phyloP scores from a whole-genome alignment of 257 asterid species.

The Gentiana dahurica region DNA sequence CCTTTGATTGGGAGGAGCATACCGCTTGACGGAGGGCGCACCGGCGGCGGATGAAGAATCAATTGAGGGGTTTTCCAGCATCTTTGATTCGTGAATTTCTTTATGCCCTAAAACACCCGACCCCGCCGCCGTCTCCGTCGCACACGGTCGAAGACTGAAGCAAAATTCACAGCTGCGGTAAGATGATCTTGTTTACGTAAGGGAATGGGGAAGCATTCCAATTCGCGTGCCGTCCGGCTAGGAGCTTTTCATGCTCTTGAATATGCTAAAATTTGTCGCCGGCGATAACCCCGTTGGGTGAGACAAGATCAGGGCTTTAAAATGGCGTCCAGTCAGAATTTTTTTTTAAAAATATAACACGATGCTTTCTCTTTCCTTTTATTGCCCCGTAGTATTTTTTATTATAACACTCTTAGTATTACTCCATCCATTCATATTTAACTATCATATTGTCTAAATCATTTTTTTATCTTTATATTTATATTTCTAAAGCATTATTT shows the following conservation, averaged over 20 bases:
- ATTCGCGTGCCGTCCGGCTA: neutral
- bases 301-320: too few species aligned
- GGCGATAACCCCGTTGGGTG: too few species aligned
- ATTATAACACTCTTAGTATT: too few species aligned
- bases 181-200: neutral
- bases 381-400: too few species aligned
- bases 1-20: conserved; percentile 95
- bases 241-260: neutral
- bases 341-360: too few species aligned
- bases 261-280: too few species aligned
- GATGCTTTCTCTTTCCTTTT: too few species aligned
- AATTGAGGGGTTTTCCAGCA: conserved; percentile 67
- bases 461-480: too few species aligned
- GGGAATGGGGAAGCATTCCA: conserved; percentile 6
- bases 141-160: neutral
- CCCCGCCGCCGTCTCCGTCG: conserved; percentile 13
- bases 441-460: too few species aligned
- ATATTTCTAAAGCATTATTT: too few species aligned
- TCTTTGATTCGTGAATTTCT: conserved; percentile 11
- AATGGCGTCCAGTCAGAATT: too few species aligned
- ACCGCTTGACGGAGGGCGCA: conserved; percentile 62
- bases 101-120: conserved; percentile 7
- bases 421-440: too few species aligned
- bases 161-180: neutral
- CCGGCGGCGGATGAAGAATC: conserved; percentile 49